Evolutionary conservation across 164 flowering plant genomes (phyloP).

Genomic region (Macadamia tetraphylla): DNA sequence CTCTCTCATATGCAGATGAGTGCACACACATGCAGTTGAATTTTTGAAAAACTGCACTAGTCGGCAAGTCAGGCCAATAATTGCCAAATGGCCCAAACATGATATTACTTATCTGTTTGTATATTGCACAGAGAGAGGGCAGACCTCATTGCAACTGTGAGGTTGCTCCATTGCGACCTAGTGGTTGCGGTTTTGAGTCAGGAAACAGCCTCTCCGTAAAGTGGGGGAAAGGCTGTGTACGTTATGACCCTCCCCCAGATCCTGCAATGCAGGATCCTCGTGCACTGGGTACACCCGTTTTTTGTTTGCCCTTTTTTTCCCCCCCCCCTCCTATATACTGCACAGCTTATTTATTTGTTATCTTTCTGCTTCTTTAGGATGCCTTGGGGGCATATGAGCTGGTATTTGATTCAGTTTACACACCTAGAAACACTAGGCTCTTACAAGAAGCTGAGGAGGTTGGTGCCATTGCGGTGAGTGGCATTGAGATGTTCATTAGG

Average conservation of each 20-base stretch:
- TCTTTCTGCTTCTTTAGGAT: slow-evolving; percentile 23
- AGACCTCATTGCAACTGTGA: no score
- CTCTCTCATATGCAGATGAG: no score
- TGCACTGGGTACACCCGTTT: no score
- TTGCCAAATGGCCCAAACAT: not conserved
- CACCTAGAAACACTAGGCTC: slow-evolving; percentile 46
- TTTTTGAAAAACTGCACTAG: not conserved
- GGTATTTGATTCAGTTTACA: slow-evolving; percentile 44
- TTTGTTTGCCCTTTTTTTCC: no score
- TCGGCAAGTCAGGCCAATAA: not conserved
- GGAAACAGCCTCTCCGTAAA: no score
- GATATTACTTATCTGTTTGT: not conserved
- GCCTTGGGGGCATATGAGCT: slow-evolving; percentile 33
- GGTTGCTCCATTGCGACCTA: no score
- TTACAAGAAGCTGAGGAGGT: slow-evolving; percentile 39
- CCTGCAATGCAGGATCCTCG: no score
- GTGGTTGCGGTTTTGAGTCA: no score
- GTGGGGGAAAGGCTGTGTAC: no score
- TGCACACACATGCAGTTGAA: not conserved
- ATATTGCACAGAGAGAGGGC: no score
- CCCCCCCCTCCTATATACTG: not conserved
- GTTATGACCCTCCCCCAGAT: no score
- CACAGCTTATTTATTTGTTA: not conserved
- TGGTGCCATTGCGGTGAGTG: slow-evolving; percentile 42
- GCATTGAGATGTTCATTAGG: slow-evolving; percentile 51